phyloP scores from a whole-genome alignment of 805 yeast species.

The Blastobotrys americana region DNA sequence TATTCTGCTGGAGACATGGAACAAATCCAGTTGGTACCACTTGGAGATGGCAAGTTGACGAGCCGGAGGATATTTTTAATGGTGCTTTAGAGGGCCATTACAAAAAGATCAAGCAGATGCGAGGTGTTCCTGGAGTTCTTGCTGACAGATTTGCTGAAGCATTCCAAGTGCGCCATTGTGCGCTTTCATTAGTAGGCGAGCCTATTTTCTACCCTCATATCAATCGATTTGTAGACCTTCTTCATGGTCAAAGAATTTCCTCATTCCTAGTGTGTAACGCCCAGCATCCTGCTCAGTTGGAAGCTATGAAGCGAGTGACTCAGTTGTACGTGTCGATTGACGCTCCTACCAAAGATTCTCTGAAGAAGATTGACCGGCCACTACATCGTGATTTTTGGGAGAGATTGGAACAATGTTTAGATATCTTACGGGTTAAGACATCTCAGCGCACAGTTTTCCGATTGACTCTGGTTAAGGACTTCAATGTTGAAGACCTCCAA shows the following conservation, averaged over 20 bases:
- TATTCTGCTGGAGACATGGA: conserved; percentile 96
- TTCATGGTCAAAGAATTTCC: conserved; percentile 74
- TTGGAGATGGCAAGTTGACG: conserved; percentile 95
- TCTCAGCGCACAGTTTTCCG: conserved; percentile 90
- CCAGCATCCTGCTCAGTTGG: conserved; percentile 84
- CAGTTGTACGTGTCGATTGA: conserved; percentile 90
- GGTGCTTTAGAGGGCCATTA: conserved; percentile 89
- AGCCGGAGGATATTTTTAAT: conserved; percentile 72
- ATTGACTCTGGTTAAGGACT: conserved; percentile 84
- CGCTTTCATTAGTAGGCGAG: conserved; percentile 87
- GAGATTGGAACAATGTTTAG: conserved; percentile 70
- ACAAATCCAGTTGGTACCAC: conserved; percentile 93
- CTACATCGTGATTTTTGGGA: conserved; percentile 91
- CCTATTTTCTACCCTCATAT: conserved; percentile 92
- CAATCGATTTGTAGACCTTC: conserved; percentile 71
- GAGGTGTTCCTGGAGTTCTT: conserved; percentile 92
- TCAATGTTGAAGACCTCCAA: conserved; percentile 71
- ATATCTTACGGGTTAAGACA: conserved; percentile 64
- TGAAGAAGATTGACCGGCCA: conserved; percentile 83
- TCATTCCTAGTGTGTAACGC: conserved; percentile 92
- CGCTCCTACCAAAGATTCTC: conserved; percentile 77
- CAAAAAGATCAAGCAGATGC: conserved; percentile 84
- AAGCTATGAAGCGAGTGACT: conserved; percentile 65
- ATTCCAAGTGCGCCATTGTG: conserved; percentile 83
- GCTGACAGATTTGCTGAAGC: conserved; percentile 89